Evolutionary conservation across 768 basidiomycete species (phyloP), one percentile per base, ranked within the genome.

Genomic region (Rhizopogon roseolus): DNA sequence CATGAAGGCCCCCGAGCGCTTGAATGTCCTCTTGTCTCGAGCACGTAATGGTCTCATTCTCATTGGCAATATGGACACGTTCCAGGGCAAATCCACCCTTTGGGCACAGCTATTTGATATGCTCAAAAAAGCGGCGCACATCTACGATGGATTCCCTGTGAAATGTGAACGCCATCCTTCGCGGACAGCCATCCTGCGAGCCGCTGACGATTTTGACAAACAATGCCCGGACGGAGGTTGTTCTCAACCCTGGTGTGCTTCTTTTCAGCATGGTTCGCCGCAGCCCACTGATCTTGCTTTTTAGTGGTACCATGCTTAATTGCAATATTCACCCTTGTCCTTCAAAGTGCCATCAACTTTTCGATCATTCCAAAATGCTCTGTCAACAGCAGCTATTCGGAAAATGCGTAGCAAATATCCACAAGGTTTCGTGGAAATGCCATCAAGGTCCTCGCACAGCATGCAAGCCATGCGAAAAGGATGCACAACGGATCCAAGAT

Each of bases 211-310:
- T 6, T 86, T 86, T 50, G 78, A 81, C 10, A 55, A 57, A 6
- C 54, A 73, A 40, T 77, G 74, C 60, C 84, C 83, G 1, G 82
- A 84, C 44, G 84, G 84, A n/a, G 84, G 84, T 2, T 86, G 84
- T 53, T 62, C 53, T 10, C 69, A 74, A 56, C 74, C 78, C 50
- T 86, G 84, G 84, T 84, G 66, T 28, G 72, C 22, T 49, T 7
- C 10, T 32, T 63, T 34, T 22, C n/a, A 42, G 6, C 32, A 36
- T 42, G 1, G 8, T 42, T 22, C 49, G 17, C 14, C n/a, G 49
- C 39, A 53, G 8, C 36, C 42, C 34, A 19, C 27, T 55, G n/a
- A 53, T 9, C 41, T 32, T 42, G 1, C 25, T 37, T 19, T 36
- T 22, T 45, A 85, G 84, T 58, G 77, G 74, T 17, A 64, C 63